Evolutionary conservation across 2,329 filamentous ascomycete genomes (phyloP), one percentile per base, ranked within the genome.

Genomic region (Cadophora luteo-olivacea): DNA sequence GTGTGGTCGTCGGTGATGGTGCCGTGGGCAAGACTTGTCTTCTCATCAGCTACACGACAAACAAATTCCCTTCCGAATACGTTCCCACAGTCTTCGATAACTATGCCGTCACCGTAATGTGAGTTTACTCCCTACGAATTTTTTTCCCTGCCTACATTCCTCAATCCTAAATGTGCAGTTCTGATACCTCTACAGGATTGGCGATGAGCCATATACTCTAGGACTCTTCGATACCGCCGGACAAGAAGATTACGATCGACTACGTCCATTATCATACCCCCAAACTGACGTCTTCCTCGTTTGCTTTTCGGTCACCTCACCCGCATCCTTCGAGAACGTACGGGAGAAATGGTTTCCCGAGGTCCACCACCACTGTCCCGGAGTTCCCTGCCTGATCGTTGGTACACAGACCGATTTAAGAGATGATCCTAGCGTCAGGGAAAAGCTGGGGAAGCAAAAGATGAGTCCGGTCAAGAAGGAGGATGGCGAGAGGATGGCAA

Each of bases 21-120:
- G 96, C 96, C 74, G 96, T 99, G 76, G 96, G 96, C 82, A 99
- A 99, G 87, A 99, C 96, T 75, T 99, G 96, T 84, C 89, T 99
- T 73, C 89, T 99, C 80, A 99, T 99, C 84, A 97, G 93, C 81
- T 99, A 99, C 84, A 99, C 96, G 73, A 99, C 96, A 73, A 99
- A 99, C 87, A 98, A 98, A 79, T 99, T 99, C 82, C 96, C 96
- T 45, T 97, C 94, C 78, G 96, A 99, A 94, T 99, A 99, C 82
- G 96, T 99, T 68, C 96, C 96, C 64, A 99, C 96, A 36, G 96
- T 99, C 73, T 99, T 99, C 82, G 96, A 99, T 83, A 99, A 99
- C 84, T 99, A 99, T 87, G 96, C 96, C 68, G 96, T 99, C 80
- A 99, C 96, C 74, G 96, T 99, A 75, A 99, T 99, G 96, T 97